A percentile compares a stretch with the other conserved stretches of the same genome.
phyloP scores from a whole-genome alignment of 2,329 filamentous ascomycete genomes.

The Pezizomycotina sp. region DNA sequence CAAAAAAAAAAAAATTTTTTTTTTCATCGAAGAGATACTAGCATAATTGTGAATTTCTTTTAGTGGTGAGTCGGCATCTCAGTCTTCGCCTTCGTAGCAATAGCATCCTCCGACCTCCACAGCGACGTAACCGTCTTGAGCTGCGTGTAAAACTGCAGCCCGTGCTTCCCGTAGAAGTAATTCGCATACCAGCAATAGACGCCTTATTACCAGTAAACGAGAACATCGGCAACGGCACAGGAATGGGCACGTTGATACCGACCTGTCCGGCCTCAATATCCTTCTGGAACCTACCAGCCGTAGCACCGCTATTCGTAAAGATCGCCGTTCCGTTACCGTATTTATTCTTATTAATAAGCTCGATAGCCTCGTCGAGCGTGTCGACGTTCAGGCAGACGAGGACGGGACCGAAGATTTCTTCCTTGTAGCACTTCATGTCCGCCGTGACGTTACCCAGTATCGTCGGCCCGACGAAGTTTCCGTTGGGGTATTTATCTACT shows the following conservation, averaged over 20 bases:
- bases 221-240: constrained; percentile 54
- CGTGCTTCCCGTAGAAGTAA: constrained; percentile 90
- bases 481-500: constrained; percentile 63
- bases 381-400: constrained; percentile 65
- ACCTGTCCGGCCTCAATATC: constrained; percentile 74
- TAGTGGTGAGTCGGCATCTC: constrained; percentile 59
- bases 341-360: constrained; percentile 69
- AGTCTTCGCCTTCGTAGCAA: constrained; percentile 68
- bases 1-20: no score
- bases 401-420: constrained; percentile 76
- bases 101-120: constrained; percentile 74
- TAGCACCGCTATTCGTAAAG: constrained; percentile 63
- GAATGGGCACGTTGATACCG: constrained; percentile 47
- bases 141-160: constrained; percentile 90
- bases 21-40: no score
- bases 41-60: no score
- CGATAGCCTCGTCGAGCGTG: constrained; percentile 62
- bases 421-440: constrained; percentile 67
- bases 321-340: constrained; percentile 77
- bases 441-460: constrained; percentile 67
- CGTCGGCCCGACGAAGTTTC: constrained; percentile 63
- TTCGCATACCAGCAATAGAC: constrained; percentile 77
- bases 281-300: constrained; percentile 60
- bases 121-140: constrained; percentile 82
- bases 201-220: constrained; percentile 69